phyloP scores from a whole-genome alignment of 441 rosid species.

The Adansonia madagascariensis region DNA sequence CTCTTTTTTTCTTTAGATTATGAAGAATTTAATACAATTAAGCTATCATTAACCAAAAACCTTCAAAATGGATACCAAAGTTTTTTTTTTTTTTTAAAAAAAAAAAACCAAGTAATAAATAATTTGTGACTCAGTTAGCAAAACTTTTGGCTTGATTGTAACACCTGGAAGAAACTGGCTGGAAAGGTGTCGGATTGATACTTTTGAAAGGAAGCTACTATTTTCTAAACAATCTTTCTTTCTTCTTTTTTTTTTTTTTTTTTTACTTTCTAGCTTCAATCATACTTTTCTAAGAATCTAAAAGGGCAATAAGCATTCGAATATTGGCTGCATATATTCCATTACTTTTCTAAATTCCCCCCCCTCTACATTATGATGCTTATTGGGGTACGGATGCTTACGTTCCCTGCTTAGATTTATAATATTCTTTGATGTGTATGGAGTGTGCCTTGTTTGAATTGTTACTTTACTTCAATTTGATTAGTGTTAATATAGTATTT shows the following conservation, averaged over 20 bases:
- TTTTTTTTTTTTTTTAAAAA: not conserved
- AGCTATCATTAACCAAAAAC: not conserved
- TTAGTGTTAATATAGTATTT: conserved; percentile 19
- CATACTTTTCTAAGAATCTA: conserved; percentile 24
- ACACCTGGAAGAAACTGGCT: conserved; percentile 11
- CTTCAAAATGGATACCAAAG: not conserved
- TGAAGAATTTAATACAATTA: not conserved
- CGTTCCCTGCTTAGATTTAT: not conserved
- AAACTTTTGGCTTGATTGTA: not conserved
- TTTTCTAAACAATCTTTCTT: not conserved
- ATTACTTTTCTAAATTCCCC: not conserved
- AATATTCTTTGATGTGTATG: not conserved
- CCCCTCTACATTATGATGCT: not conserved
- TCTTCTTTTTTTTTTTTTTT: not conserved
- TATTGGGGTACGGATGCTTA: not conserved
- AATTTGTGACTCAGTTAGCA: not conserved
- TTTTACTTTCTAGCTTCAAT: not conserved
- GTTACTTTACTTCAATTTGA: not conserved
- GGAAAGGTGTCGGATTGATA: conserved; percentile 1
- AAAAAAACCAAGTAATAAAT: not conserved
- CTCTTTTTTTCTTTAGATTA: not conserved
- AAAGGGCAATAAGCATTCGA: not conserved
- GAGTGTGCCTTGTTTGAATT: conserved; percentile 10
- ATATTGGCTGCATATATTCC: conserved; percentile 4
- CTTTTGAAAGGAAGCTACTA: conserved; percentile 7